phyloP scores from a whole-genome alignment of 108 stramenopile genomes.

The Nitzschia putrida region DNA sequence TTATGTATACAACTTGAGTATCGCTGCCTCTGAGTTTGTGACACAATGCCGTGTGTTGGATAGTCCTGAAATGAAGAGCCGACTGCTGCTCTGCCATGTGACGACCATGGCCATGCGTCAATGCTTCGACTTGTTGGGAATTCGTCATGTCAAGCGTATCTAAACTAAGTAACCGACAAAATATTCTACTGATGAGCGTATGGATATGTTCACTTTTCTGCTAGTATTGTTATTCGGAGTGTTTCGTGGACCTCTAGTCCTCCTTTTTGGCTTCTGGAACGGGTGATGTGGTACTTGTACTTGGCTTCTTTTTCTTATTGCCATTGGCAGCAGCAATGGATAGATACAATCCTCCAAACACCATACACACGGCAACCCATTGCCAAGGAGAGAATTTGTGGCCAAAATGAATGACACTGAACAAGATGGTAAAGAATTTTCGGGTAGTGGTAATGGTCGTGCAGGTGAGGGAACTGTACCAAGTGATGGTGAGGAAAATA shows the following conservation, averaged over 20 bases:
- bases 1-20: conserved; percentile 90
- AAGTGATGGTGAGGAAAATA: conserved; percentile 91
- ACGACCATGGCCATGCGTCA: conserved; percentile 89
- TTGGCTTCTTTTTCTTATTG: conserved; percentile 14
- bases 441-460: conserved; percentile 97
- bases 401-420: conserved; percentile 88
- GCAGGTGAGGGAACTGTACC: conserved; percentile 82
- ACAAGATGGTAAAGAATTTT: conserved; percentile 93
- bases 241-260: too few species aligned
- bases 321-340: conserved; percentile 45
- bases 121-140: conserved; percentile 86
- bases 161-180: conserved; percentile 24
- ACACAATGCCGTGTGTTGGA: conserved; percentile 93
- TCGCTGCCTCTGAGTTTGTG: conserved; percentile 92
- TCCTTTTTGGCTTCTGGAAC: too few species aligned
- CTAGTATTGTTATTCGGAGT: too few species aligned
- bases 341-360: conserved; percentile 82
- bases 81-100: conserved; percentile 92
- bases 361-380: conserved; percentile 78
- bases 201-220: too few species aligned
- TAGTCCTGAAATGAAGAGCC: conserved; percentile 85
- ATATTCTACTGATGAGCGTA: too few species aligned
- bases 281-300: not conserved
- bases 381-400: conserved; percentile 76
- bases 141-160: conserved; percentile 81